Percentiles rank a stretch among this genome's conserved stretches.
phyloP scores from a whole-genome alignment of 257 asterid species.

The Sherardia arvensis region DNA sequence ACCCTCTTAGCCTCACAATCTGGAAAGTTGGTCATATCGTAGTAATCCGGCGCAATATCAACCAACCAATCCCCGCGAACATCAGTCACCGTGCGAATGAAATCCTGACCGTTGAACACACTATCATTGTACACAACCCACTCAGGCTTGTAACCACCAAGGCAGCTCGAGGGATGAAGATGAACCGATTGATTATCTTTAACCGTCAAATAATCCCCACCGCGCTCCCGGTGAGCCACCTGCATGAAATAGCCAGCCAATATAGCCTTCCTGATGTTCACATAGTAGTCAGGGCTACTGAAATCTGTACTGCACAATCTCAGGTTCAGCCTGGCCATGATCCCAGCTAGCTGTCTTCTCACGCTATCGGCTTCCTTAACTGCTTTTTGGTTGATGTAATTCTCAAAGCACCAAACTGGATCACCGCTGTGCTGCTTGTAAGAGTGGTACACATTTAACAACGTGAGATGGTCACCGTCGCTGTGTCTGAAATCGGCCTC shows the following conservation, averaged over 20 bases:
- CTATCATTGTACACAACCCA: constrained; percentile 92
- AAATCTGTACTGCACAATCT: constrained; percentile 42
- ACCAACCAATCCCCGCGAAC: constrained; percentile 97
- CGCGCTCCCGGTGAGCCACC: constrained; percentile 89
- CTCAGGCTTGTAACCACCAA: constrained; percentile 77
- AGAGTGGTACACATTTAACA: constrained; percentile 86
- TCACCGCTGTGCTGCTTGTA: constrained; percentile 94
- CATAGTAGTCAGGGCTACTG: constrained; percentile 91
- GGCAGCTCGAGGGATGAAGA: constrained; percentile 85
- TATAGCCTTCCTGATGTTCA: constrained; percentile 93
- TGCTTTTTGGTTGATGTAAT: constrained; percentile 67
- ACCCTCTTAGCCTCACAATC: constrained; percentile 80
- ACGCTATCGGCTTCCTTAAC: constrained; percentile 92
- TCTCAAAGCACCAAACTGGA: constrained; percentile 85
- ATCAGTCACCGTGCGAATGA: constrained; percentile 88
- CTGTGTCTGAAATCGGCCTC: constrained; percentile 96
- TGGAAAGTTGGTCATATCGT: constrained; percentile 71
- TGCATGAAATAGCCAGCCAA: constrained; percentile 99
- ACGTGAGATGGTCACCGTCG: constrained; percentile 91
- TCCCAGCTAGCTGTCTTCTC: constrained; percentile 80
- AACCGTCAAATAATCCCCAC: constrained; percentile 79
- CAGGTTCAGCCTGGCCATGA: constrained; percentile 81
- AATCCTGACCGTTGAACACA: constrained; percentile 45
- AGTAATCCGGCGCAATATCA: constrained; percentile 84
- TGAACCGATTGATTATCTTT: constrained; percentile 94